Percentiles rank a stretch among this genome's conserved stretches.
phyloP scores from a whole-genome alignment of 2,329 filamentous ascomycete species.

The Clarireedia monteithiana region DNA sequence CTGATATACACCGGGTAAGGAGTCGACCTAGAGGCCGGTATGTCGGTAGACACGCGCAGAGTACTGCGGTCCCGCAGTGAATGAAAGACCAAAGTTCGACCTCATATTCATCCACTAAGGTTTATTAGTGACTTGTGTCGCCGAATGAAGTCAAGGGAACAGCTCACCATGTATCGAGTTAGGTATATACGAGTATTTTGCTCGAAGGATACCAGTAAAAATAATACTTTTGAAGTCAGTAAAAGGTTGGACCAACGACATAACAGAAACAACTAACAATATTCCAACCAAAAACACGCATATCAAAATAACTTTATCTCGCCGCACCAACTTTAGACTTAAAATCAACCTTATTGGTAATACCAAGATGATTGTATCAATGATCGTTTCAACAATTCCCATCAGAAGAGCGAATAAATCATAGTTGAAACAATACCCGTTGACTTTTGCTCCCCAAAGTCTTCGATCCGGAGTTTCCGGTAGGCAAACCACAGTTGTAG shows the following conservation, averaged over 20 bases:
- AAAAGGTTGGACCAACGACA: neutral
- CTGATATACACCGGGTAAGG: neutral
- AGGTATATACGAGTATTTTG: neutral
- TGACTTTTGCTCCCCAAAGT: neutral
- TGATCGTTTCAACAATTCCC: neutral
- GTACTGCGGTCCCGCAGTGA: neutral
- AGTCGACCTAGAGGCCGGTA: neutral
- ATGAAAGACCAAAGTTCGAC: constrained; percentile 1
- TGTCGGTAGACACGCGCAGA: neutral
- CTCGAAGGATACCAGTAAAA: neutral
- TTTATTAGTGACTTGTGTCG: neutral
- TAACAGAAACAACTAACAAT: neutral
- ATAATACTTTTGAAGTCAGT: neutral
- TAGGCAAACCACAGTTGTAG: neutral
- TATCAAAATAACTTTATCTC: neutral
- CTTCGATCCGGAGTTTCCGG: neutral
- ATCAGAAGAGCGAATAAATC: neutral
- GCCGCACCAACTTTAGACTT: neutral
- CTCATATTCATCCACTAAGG: neutral
- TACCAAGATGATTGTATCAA: neutral
- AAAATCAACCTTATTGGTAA: neutral
- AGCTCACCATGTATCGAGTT: neutral
- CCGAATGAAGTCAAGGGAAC: neutral
- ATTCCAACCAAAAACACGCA: neutral
- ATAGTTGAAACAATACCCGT: neutral